Evolutionary conservation across 495 filamentous ascomycete species (phyloP).

Genomic region (Immersiella caudata): DNA sequence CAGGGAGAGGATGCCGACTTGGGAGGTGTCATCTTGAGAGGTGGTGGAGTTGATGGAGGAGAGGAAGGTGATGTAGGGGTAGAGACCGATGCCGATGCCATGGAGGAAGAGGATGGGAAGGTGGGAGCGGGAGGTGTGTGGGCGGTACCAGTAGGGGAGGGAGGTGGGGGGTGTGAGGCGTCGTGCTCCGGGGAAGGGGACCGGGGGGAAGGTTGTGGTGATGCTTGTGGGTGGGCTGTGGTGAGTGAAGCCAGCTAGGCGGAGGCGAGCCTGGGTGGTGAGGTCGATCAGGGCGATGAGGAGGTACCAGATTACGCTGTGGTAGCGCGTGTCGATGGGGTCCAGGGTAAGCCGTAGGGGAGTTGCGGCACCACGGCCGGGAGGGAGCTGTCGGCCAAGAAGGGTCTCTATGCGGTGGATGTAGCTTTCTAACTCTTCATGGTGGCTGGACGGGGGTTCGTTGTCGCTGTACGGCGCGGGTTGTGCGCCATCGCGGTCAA

Average conservation of each 20-base stretch:
- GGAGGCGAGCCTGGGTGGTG: conserved; percentile 40
- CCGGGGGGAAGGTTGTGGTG: conserved; percentile 38
- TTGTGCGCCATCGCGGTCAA: conserved; percentile 43
- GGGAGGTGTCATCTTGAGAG: conserved; percentile 16
- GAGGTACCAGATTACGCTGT: conserved; percentile 66
- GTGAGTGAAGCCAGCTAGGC: conserved; percentile 15
- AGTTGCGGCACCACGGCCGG: conserved; percentile 56
- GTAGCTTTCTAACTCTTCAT: conserved; percentile 61
- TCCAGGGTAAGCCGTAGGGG: conserved; percentile 67
- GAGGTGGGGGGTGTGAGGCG: conserved; percentile 40
- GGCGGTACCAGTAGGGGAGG: conserved; percentile 66
- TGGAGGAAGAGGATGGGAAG: conserved; percentile 67
- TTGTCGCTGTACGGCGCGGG: conserved; percentile 37
- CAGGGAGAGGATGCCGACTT: conserved; percentile 64
- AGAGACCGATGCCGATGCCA: conserved; percentile 71
- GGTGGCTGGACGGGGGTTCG: conserved; percentile 23
- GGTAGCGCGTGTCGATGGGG: conserved; percentile 59
- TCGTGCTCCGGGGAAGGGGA: conserved; percentile 43
- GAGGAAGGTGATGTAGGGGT: conserved; percentile 62
- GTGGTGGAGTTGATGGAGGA: conserved; percentile 44
- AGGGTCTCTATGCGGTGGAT: conserved; percentile 51
- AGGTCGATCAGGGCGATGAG: conserved; percentile 45
- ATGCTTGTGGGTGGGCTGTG: conserved; percentile 8
- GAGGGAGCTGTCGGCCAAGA: conserved; percentile 50
- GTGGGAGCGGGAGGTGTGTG: conserved; percentile 57